These are phyloP conservation scores for Cladosporium sphaerospermum DNA, from an alignment of 2,329 filamentous ascomycete species.

Conservation along the genomic window DNA sequence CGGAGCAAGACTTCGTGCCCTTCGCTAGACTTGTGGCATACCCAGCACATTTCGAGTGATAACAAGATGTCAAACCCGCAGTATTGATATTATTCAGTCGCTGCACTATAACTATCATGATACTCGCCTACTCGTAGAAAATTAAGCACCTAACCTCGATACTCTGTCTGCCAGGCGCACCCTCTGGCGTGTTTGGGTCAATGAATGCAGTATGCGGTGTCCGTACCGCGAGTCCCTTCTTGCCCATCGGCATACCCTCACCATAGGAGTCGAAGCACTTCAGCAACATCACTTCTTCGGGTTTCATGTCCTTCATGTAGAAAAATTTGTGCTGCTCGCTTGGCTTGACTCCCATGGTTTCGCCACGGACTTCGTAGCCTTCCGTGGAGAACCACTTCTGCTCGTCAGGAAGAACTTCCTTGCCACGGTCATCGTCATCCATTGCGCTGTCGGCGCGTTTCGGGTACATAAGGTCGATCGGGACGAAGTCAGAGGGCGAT, in stretches of 20 bases:
- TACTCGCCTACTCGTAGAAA: constrained; percentile 44
- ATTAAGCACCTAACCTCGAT: constrained; percentile 83
- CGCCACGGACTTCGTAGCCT: constrained; percentile 57
- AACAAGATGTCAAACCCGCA: no score
- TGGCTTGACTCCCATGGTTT: constrained; percentile 55
- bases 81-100: no score
- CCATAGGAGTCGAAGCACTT: constrained; percentile 45
- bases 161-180: constrained; percentile 70
- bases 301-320: constrained; percentile 63
- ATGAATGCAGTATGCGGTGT: constrained; percentile 72
- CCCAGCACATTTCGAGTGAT: no score
- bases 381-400: constrained; percentile 43
- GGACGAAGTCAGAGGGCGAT: constrained; percentile 50
- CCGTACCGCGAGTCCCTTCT: constrained; percentile 35
- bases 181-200: constrained; percentile 64
- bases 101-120: no score
- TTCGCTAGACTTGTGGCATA: no score
- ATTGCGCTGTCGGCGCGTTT: constrained; percentile 32
- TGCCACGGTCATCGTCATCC: constrained; percentile 51
- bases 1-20: no score
- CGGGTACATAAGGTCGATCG: constrained; percentile 59
- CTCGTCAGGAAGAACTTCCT: constrained; percentile 51
- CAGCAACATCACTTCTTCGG: constrained; percentile 48
- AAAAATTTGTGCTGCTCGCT: constrained; percentile 56
- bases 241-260: constrained; percentile 35